Evolutionary conservation across 192 early-diverging fungal genomes (phyloP).

Genomic region (Entrophospora sp.): DNA sequence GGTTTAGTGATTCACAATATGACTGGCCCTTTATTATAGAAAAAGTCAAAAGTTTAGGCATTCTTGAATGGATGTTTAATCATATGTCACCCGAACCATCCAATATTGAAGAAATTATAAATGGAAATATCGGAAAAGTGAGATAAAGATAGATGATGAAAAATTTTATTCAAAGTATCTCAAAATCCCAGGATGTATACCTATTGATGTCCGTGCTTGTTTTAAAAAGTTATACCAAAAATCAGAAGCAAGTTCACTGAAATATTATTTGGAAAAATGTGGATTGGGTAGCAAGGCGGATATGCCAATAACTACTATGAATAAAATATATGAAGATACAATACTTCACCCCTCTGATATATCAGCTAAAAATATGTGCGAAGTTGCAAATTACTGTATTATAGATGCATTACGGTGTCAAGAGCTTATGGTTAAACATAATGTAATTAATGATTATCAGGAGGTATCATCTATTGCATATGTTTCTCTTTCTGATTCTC

Average conservation of each 20-base stretch:
- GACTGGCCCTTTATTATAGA: conserved; percentile 4
- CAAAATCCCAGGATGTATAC: conserved; percentile 1
- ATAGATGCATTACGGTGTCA: conserved; percentile 1
- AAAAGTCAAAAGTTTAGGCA: neutral
- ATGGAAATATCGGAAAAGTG: too few species aligned
- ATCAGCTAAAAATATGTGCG: neutral
- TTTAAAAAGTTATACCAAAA: neutral
- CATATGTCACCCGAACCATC: too few species aligned
- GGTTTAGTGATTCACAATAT: neutral
- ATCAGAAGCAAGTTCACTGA: neutral
- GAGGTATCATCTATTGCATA: neutral
- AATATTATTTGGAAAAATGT: neutral
- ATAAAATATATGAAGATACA: neutral
- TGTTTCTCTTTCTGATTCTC: neutral
- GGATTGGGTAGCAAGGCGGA: neutral
- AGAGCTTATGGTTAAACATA: conserved; percentile 8
- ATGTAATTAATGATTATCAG: conserved; percentile 6
- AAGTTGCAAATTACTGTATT: conserved; percentile 13
- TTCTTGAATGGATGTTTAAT: too few species aligned
- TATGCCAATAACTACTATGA: neutral
- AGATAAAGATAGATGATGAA: too few species aligned
- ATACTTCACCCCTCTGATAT: neutral
- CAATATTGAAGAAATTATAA: too few species aligned
- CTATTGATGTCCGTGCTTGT: neutral
- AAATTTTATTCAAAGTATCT: conserved; percentile 2